Conservation (phyloP, 306 rosid species). For the Macrotyloma uniflorum region DNA sequence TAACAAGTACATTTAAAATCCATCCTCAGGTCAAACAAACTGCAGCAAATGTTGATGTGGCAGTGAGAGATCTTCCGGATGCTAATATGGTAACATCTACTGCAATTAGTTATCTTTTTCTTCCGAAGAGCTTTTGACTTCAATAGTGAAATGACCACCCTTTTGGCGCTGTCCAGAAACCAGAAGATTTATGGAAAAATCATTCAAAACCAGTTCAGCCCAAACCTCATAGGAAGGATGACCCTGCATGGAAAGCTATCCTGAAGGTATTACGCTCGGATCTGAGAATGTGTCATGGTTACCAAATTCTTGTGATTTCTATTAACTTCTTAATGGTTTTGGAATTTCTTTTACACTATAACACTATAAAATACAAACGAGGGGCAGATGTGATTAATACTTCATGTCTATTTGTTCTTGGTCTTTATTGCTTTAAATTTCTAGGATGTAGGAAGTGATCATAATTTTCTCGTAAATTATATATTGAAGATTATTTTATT, state of each 20-base stretch:
- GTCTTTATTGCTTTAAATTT: neutral
- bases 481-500: constrained; percentile 18
- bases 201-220: constrained; percentile 86
- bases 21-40: constrained; percentile 73
- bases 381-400: neutral
- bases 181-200: constrained; percentile 94
- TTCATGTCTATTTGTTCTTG: neutral
- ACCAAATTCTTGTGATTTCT: neutral
- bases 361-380: neutral
- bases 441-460: neutral
- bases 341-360: constrained; percentile 15
- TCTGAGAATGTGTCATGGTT: neutral
- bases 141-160: constrained; percentile 20
- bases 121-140: constrained; percentile 28
- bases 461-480: constrained; percentile 12
- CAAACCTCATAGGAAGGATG: constrained; percentile 86
- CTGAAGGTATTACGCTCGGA: constrained; percentile 59
- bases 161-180: constrained; percentile 67
- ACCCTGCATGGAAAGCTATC: constrained; percentile 75
- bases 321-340: neutral
- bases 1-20: constrained; percentile 29
- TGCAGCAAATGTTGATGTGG: constrained; percentile 84
- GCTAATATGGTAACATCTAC: constrained; percentile 73
- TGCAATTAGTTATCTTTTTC: neutral
- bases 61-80: constrained; percentile 95